A percentile compares a stretch with the other conserved stretches of the same genome.
Conservation (phyloP, 495 filamentous ascomycete species). For the Daldinia vernicosa region DNA sequence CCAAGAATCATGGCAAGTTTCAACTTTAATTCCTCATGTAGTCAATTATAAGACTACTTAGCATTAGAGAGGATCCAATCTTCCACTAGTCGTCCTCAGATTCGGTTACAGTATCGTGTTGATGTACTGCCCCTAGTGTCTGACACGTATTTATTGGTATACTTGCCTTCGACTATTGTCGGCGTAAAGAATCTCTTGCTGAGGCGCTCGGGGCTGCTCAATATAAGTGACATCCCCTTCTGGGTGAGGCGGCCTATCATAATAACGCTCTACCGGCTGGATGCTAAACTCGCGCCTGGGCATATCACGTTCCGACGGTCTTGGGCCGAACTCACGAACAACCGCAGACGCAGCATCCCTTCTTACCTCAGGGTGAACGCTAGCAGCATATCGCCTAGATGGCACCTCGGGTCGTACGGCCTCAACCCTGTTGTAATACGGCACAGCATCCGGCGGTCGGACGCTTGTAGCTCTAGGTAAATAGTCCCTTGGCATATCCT, state of each 20-base stretch:
- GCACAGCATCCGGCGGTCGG: slow-evolving; percentile 59
- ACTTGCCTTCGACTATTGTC: slow-evolving; percentile 50
- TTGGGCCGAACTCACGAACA: slow-evolving; percentile 56
- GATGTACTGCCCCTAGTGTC: neutral
- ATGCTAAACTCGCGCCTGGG: slow-evolving; percentile 49
- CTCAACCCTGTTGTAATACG: slow-evolving; percentile 64
- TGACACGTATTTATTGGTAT: slow-evolving; percentile 42
- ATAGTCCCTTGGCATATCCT: slow-evolving; percentile 61
- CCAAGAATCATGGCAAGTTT: slow-evolving; percentile 1
- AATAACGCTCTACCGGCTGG: slow-evolving; percentile 52
- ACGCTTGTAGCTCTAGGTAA: slow-evolving; percentile 66
- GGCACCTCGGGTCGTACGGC: slow-evolving; percentile 61
- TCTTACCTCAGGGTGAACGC: slow-evolving; percentile 51
- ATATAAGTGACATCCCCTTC: slow-evolving; percentile 59
- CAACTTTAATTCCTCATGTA: neutral
- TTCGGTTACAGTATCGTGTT: neutral
- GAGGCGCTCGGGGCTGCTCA: slow-evolving; percentile 51
- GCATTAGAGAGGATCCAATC: neutral
- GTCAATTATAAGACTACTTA: neutral
- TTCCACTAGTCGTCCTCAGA: neutral
- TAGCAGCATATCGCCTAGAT: slow-evolving; percentile 53
- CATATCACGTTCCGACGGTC: slow-evolving; percentile 46
- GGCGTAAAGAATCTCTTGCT: slow-evolving; percentile 51
- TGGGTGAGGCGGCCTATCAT: slow-evolving; percentile 47
- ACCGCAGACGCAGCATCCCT: slow-evolving; percentile 49